A percentile compares a stretch with the other conserved stretches of the same genome.
Evolutionary conservation across 1,284 basidiomycete genomes (phyloP).

Genomic region (Microbotryum silenes-acaulis): DNA sequence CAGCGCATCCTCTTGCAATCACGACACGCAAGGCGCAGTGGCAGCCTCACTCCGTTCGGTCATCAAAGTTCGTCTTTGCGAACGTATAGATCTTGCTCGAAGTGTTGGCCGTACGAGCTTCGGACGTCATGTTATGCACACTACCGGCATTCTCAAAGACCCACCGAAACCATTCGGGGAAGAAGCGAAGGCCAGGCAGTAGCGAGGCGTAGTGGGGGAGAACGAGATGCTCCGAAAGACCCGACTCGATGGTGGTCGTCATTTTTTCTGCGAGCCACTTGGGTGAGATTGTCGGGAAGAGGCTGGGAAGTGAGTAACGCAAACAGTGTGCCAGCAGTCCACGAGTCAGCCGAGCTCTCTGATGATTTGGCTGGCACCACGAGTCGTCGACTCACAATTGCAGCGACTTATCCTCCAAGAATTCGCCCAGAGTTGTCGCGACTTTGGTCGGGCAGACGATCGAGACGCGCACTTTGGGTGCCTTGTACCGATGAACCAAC

Average conservation of each 20-base stretch:
- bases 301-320: not conserved
- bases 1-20: no score
- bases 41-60: no score
- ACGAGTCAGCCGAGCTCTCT: not conserved
- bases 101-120: no score
- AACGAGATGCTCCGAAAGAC: slow-evolving; percentile 1
- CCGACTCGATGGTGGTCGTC: not conserved
- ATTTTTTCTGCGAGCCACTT: not conserved
- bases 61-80: no score
- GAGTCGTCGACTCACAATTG: not conserved
- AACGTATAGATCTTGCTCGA: no score
- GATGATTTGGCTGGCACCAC: not conserved
- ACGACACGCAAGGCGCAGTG: no score
- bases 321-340: not conserved
- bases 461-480: not conserved
- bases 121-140: no score
- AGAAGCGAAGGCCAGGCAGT: not conserved
- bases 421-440: not conserved
- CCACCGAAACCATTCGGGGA: slow-evolving; percentile 1
- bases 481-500: slow-evolving; percentile 4
- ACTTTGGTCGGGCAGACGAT: slow-evolving; percentile 4
- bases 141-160: not conserved
- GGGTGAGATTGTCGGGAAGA: slow-evolving; percentile 1
- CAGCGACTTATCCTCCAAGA: not conserved
- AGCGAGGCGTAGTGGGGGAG: not conserved